Evolutionary conservation across 331 rosid species (phyloP), one percentile per base, ranked within the genome.

Genomic region (Arachis monticola): DNA sequence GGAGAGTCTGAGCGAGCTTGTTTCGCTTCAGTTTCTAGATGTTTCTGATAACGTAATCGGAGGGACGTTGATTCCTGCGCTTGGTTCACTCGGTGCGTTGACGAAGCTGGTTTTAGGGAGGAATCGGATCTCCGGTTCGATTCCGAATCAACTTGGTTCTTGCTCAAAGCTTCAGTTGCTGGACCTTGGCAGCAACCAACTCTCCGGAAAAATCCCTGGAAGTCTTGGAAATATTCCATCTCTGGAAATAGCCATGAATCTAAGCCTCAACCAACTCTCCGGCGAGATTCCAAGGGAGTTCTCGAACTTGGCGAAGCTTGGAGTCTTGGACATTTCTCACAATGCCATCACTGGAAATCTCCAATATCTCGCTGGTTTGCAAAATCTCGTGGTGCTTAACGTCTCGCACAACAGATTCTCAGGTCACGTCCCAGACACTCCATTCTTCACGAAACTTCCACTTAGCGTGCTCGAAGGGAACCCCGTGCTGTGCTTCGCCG

Each of bases 341-440:
- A 94, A 94, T 80, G 66, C 68, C 6, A 92, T 94, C 60, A 32
- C 87, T 7, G 99, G 99, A 7, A 87, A 86, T 79, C 92, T 94
- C 2, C 87, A 75, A 0, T 80, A 79, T 53, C 89, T 94, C 51
- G 91, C 87, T 2, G 87, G 53, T 2, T 65, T 94, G 81, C 96
- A 90, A 66, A 94, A 94, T 79, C 96, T 94, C 60, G 96, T 92
- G 42, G 96, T 81, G 56, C 97, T 94, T 72, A 94, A 94, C 41
- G 69, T 92, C 68, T 94, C 99, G 5, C 53, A 81, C 79, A 94
- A 94, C 87, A 86, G 70, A 79, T 86, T 94, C 85, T 79, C 92
- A 2, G 97, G 99, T 0, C 83, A 75, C 42, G 83, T 94, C 1
- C 99, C 99, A 0, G 85, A 88, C 69, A 88, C 97, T 46, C 88